Base-by-base conservation (phyloP, 2,329 filamentous ascomycete genomes). In the Rosellinia necatrix region DNA sequence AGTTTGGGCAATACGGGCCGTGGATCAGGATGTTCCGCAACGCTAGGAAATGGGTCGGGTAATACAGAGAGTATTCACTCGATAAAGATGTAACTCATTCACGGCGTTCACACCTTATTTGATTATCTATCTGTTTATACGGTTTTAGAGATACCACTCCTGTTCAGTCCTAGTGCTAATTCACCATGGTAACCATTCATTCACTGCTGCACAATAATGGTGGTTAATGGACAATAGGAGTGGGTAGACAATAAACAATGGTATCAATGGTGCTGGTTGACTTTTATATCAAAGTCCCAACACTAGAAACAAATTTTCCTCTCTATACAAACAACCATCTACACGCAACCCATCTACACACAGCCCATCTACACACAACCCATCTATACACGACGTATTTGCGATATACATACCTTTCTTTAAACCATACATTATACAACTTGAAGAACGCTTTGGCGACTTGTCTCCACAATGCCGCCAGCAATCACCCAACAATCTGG, bases 21-120 rank as follows among this genome's bases (percentile, higher is more conserved):
- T 96, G 92, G 92, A 80, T 88, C 61, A 82, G 90, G 68, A 81
- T 96, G 76, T 96, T 96, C 77, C 87, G 86, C 77, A 96, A 90
- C 70, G 92, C 90, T 5, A 87, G 92, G 71, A 83, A 87, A 72
- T 96, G 92, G 92, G 89, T 96, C 67, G 90, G 90, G 50, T 84
- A 73, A 53, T n/a, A n/a, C n/a, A 27, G 4, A 38, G n/a, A 25
- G 25, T 41, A 46, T 24, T 13, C 10, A 37, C 27, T 24, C n/a
- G 15, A 13, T 42, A 30, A n/a, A 50, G 41, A 22, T 10, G 5
- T 38, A 51, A 46, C 49, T n/a, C 21, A 53, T 53, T 53, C 9
- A 47, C 6, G 53, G 57, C 44, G 57, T 53, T 56, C 6, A 15
- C 13, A 19, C 53, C 37, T 50, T 46, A 32, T 42, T 49, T 47